Percentiles rank a stretch among this genome's conserved stretches.
Evolutionary conservation across 352 stramenopile species (phyloP).

Genomic region (Pythium apleroticum): DNA sequence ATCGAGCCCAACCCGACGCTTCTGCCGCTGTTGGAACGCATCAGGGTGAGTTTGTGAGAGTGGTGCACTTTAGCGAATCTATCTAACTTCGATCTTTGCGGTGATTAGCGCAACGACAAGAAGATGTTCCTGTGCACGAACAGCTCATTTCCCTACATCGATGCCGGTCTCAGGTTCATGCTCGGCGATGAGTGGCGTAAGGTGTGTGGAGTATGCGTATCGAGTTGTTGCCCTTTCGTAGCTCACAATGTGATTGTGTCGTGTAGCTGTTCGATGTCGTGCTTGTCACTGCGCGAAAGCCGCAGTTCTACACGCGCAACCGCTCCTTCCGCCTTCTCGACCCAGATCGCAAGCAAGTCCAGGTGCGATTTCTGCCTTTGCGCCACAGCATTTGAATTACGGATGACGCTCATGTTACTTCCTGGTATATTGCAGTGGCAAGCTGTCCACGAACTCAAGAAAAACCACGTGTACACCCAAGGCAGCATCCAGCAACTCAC

Average conservation of each 20-base stretch:
- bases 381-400: background rate
- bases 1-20: conserved; percentile 89
- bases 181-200: conserved; percentile 89
- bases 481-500: conserved; percentile 71
- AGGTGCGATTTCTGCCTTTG: conserved; percentile 33
- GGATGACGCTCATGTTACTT: conserved; percentile 14
- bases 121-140: conserved; percentile 93
- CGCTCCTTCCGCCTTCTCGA: conserved; percentile 78
- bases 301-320: conserved; percentile 90
- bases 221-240: no score
- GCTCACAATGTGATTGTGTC: background rate
- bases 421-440: conserved; percentile 42
- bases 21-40: conserved; percentile 75
- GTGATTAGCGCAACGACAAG: conserved; percentile 70
- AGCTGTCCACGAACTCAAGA: conserved; percentile 58
- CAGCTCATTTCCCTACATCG: conserved; percentile 93
- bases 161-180: conserved; percentile 92
- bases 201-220: background rate
- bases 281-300: conserved; percentile 89
- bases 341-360: conserved; percentile 59
- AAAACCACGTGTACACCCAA: conserved; percentile 76
- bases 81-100: background rate
- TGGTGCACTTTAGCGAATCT: background rate
- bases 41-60: conserved; percentile 36
- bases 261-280: conserved; percentile 87